Evolutionary conservation across 768 basidiomycete genomes (phyloP).

Genomic region (Termitomyces bulborhizus): DNA sequence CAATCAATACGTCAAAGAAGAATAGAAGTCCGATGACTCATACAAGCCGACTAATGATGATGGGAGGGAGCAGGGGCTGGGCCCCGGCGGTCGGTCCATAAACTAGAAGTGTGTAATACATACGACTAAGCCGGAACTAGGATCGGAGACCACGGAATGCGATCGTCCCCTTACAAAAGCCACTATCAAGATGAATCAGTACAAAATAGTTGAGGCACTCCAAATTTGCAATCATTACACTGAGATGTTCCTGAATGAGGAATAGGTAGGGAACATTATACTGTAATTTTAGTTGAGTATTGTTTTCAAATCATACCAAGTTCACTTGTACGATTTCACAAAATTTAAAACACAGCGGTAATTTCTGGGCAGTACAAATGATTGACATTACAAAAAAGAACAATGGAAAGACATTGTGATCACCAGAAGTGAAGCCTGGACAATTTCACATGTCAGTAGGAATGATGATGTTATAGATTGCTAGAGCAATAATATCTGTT

Average conservation of each 20-base stretch:
- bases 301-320: background rate
- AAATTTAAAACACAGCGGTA: constrained; percentile 1
- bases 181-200: constrained; percentile 1
- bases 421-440: background rate
- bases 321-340: background rate
- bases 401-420: background rate
- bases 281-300: background rate
- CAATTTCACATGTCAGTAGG: background rate
- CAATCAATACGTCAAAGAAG: too few species aligned
- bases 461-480: background rate
- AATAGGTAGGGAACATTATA: constrained; percentile 2
- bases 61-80: too few species aligned
- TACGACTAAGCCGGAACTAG: too few species aligned
- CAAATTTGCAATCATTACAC: background rate
- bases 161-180: too few species aligned
- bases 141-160: too few species aligned
- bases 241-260: background rate
- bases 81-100: too few species aligned
- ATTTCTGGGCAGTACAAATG: background rate
- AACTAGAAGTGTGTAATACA: too few species aligned
- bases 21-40: too few species aligned
- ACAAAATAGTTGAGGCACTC: background rate
- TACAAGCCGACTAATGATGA: too few species aligned
- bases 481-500: background rate
- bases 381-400: background rate